These are phyloP conservation scores for Pestalotiopsis sp. DNA, from an alignment of 2,329 filamentous ascomycete genomes.

Conservation along the genomic window DNA sequence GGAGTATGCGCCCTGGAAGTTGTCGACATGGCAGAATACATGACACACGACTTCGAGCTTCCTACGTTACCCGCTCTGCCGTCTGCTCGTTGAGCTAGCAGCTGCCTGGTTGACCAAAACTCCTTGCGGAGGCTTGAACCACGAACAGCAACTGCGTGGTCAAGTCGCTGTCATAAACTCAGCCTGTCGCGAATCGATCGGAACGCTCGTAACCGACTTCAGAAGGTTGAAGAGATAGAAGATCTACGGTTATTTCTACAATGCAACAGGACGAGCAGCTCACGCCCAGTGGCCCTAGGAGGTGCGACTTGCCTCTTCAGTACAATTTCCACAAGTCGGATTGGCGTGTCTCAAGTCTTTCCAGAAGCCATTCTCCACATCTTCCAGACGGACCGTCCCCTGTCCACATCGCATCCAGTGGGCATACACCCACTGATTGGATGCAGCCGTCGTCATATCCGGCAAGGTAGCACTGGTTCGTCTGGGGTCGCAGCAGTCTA, in stretches of 20 bases:
- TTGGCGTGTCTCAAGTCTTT: conserved; percentile 23
- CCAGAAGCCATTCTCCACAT: conserved; percentile 25
- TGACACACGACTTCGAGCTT: neutral
- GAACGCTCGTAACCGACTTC: conserved; percentile 2
- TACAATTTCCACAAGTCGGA: conserved; percentile 22
- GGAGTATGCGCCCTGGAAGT: neutral
- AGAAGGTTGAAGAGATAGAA: conserved; percentile 13
- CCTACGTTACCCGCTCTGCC: neutral
- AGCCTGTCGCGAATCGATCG: conserved; percentile 1
- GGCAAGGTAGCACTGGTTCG: conserved; percentile 8
- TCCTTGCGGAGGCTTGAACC: conserved; percentile 3
- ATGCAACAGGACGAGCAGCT: conserved; percentile 17
- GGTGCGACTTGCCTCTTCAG: conserved; percentile 27
- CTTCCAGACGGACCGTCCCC: conserved; percentile 17
- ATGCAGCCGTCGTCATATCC: conserved; percentile 4
- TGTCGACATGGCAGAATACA: neutral
- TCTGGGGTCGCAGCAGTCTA: conserved; percentile 6
- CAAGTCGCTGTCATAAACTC: neutral
- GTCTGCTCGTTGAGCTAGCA: neutral
- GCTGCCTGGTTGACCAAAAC: neutral
- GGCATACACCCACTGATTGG: conserved; percentile 7
- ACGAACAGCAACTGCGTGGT: conserved; percentile 10
- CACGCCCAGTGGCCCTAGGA: conserved; percentile 5
- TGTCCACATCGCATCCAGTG: conserved; percentile 8
- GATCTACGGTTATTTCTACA: conserved; percentile 12